phyloP scores from a whole-genome alignment of 768 basidiomycete species.

The Leccinum subgranulosum region DNA sequence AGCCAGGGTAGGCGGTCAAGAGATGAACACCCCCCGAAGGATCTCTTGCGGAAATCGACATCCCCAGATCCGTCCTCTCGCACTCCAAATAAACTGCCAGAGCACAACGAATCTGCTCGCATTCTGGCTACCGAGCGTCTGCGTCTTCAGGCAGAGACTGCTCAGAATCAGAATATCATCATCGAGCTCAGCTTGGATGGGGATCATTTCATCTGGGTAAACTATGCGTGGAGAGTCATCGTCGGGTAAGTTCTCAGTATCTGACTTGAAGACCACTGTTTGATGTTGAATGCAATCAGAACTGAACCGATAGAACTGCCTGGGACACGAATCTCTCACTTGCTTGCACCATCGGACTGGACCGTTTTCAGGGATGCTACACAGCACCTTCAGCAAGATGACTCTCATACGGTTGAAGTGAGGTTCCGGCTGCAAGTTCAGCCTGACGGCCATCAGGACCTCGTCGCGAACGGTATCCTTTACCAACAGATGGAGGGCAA shows the following conservation, averaged over 20 bases:
- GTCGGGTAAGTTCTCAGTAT: constrained; percentile 62
- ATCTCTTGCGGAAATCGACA: constrained; percentile 37
- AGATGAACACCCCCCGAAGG: constrained; percentile 55
- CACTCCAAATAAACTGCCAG: constrained; percentile 45
- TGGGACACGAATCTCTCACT: constrained; percentile 75
- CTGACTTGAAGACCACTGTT: neutral
- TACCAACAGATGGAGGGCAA: constrained; percentile 94
- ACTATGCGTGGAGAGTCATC: constrained; percentile 92
- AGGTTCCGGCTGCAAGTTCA: constrained; percentile 83
- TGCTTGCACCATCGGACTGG: constrained; percentile 78
- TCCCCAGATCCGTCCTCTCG: constrained; percentile 37
- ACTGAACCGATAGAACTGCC: constrained; percentile 77
- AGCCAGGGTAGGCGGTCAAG: constrained; percentile 53
- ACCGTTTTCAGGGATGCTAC: constrained; percentile 86
- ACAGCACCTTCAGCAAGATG: constrained; percentile 80
- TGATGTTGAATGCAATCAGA: constrained; percentile 40
- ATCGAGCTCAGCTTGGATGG: constrained; percentile 93
- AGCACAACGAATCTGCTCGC: constrained; percentile 71
- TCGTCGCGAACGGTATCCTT: constrained; percentile 45
- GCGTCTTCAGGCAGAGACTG: constrained; percentile 87
- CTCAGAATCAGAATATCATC: constrained; percentile 94
- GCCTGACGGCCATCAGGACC: constrained; percentile 54
- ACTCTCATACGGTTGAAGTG: constrained; percentile 91
- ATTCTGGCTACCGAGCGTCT: constrained; percentile 87
- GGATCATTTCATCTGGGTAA: constrained; percentile 93